Evolutionary conservation across 106 monocot species (phyloP).

Genomic region (Platanthera guangdongensis): DNA sequence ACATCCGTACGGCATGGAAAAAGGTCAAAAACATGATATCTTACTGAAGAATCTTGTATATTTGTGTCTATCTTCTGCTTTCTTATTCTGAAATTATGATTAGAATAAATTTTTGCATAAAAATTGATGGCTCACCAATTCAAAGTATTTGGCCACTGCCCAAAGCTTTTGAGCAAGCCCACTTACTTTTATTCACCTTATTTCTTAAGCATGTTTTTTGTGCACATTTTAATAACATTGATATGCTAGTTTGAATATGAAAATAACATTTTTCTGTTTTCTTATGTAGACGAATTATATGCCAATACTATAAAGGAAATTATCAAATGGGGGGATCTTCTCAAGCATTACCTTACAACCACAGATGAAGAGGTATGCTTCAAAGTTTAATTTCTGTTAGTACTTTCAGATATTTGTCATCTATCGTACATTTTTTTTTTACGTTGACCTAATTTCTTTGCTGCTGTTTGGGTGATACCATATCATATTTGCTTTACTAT

Average conservation of each 20-base stretch:
- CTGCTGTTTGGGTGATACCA: neutral
- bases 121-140: neutral
- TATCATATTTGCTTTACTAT: constrained; percentile 2
- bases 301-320: constrained; percentile 44
- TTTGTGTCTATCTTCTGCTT: neutral
- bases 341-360: constrained; percentile 57
- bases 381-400: neutral
- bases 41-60: neutral
- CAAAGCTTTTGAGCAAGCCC: neutral
- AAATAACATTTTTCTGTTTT: neutral
- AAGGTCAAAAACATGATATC: neutral
- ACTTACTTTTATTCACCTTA: neutral
- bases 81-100: neutral
- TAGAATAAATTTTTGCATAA: neutral
- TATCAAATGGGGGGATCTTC: constrained; percentile 64
- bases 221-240: neutral
- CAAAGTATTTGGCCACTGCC: neutral
- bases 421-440: neutral
- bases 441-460: neutral
- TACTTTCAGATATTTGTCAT: neutral
- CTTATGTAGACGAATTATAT: constrained; percentile 34
- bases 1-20: neutral
- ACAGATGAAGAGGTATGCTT: constrained; percentile 75
- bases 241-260: neutral
- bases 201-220: neutral